Base-by-base conservation (phyloP, 192 early-diverging fungal genomes). In the Linnemannia schmuckeri region DNA sequence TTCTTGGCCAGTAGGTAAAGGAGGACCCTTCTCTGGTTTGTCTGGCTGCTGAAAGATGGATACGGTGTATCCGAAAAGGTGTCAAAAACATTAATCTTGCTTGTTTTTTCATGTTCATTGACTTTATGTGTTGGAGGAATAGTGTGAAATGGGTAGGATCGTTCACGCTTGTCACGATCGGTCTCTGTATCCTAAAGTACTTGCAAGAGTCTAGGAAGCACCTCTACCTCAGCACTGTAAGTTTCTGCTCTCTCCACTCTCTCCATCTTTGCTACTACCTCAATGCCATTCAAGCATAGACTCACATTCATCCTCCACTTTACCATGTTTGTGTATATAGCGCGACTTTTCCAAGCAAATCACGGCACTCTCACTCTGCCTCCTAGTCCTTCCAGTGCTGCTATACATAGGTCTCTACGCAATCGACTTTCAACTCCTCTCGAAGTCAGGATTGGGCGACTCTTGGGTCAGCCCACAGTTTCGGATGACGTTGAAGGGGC, bases 81-180 rank as follows among this genome's bases (percentile, higher is more conserved):
- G 18, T 22, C 5, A 52, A 52, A 17, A 46, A 63, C 22, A 6
- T 17, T 68, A 68, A 33, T 9, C 7, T 68, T 63, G 4, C 5
- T 1, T 10, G 7, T 6, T 63, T 63, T 6, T 63, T 63, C 57
- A 15, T 63, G 0, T 10, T 35, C 27, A 15, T 30, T 10, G 9
- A 33, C 33, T 30, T 68, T 0, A 20, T 8, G 12, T 41, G 27
- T 46, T 52, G 49, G 49, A 40, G 27, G 27, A 22, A 91, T 55
- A 94, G 97, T 80, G 93, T 95, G 83, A 99, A 99, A 89, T 96
- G 96, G 96, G 97, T 98, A 22, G 98, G 98, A n/a, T 88, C 98
- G 42, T 97, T 99, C 81, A 93, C 95, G 0, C 91, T 97, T 52
- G 95, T 94, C 9, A 90, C 94, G 17, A 89, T 99, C 68, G 97